phyloP scores from a whole-genome alignment of 305 asterid genomes.

The Fraxinus albicans region DNA sequence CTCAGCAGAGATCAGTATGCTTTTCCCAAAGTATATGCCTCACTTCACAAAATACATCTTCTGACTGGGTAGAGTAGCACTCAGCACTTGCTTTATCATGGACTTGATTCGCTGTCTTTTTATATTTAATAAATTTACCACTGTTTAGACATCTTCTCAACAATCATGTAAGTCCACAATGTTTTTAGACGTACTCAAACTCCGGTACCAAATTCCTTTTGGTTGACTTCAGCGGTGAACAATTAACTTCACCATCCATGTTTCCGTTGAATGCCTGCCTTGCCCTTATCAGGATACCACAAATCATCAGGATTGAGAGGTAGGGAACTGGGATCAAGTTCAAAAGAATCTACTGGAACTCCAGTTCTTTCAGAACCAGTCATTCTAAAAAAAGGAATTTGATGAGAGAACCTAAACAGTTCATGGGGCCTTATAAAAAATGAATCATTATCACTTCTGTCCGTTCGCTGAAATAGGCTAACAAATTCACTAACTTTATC shows the following conservation, averaged over 20 bases:
- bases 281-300: slow-evolving; percentile 33
- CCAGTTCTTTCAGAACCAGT: slow-evolving; percentile 51
- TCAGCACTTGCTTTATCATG: neutral
- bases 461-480: slow-evolving; percentile 42
- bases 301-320: slow-evolving; percentile 42
- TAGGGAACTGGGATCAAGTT: slow-evolving; percentile 65
- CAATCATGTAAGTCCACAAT: slow-evolving; percentile 26
- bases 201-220: slow-evolving; percentile 1
- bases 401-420: slow-evolving; percentile 53
- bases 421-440: slow-evolving; percentile 34
- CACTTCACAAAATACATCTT: neutral
- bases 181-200: slow-evolving; percentile 13
- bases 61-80: neutral
- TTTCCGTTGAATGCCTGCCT: slow-evolving; percentile 8
- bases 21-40: neutral
- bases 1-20: neutral
- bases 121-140: neutral
- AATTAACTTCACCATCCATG: slow-evolving; percentile 22
- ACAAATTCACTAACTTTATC: slow-evolving; percentile 51
- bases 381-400: slow-evolving; percentile 38
- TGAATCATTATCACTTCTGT: slow-evolving; percentile 4
- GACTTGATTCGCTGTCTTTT: neutral
- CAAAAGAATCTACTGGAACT: slow-evolving; percentile 50
- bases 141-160: slow-evolving; percentile 13
- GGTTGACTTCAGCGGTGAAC: neutral